These are phyloP conservation scores for Aspergillus amoenus DNA, from an alignment of 2,329 filamentous ascomycete species.

Conservation along the genomic window DNA sequence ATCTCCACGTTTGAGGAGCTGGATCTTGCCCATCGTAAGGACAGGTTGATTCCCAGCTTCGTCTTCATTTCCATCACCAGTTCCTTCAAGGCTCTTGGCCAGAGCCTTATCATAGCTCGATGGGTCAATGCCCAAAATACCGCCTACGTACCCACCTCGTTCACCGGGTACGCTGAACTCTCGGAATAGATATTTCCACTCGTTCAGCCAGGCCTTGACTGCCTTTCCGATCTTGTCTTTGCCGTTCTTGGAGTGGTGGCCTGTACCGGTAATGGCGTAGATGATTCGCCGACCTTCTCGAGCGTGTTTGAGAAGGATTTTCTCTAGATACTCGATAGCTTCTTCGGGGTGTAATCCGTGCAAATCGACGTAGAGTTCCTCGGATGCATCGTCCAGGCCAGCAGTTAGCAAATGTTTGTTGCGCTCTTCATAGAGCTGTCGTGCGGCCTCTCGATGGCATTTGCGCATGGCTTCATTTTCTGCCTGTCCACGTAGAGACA, in stretches of 20 bases:
- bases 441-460: slow-evolving; percentile 89
- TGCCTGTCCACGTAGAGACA: slow-evolving; percentile 89
- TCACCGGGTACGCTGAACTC: slow-evolving; percentile 98
- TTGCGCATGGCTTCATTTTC: slow-evolving; percentile 98
- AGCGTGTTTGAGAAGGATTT: slow-evolving; percentile 79
- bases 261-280: slow-evolving; percentile 95
- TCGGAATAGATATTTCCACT: slow-evolving; percentile 93
- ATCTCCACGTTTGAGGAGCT: slow-evolving; percentile 47
- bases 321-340: slow-evolving; percentile 89
- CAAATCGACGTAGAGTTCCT: slow-evolving; percentile 90
- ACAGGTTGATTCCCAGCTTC: slow-evolving; percentile 25
- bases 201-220: slow-evolving; percentile 84
- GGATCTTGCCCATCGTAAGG: slow-evolving; percentile 44
- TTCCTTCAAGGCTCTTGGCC: slow-evolving; percentile 25
- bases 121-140: slow-evolving; percentile 64
- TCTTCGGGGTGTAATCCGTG: slow-evolving; percentile 99
- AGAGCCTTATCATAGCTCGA: slow-evolving; percentile 54
- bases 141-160: slow-evolving; percentile 70
- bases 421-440: slow-evolving; percentile 87
- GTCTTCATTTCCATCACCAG: slow-evolving; percentile 25
- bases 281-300: slow-evolving; percentile 69
- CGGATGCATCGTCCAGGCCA: slow-evolving; percentile 45
- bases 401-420: slow-evolving; percentile 64
- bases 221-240: slow-evolving; percentile 98
- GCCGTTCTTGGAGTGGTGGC: slow-evolving; percentile 96